Base-by-base conservation (phyloP, 2,329 filamentous ascomycete species). In the Aotearoamyces nothofagi region DNA sequence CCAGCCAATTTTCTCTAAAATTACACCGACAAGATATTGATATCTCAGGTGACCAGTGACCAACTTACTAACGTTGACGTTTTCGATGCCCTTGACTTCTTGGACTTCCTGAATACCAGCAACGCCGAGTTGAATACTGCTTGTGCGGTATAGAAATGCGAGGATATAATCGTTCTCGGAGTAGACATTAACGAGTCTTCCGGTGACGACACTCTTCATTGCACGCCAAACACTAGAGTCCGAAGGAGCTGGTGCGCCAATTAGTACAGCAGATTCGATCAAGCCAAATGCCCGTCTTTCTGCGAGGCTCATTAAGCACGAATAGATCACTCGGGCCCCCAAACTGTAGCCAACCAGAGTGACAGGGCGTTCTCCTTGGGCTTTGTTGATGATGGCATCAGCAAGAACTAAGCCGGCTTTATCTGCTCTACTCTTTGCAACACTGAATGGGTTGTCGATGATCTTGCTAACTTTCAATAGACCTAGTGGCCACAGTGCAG, bases 151-250 rank as follows among this genome's bases (percentile, higher is more conserved):
- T 22, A 94, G 60, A 49, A 94, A 92, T 1, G 74, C 84, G 3
- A 96, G 71, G 14, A 94, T 73, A 39, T 82, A 84, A 50, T 96
- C 87, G 26, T 82, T 80, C 29, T 78, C 73, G 1, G 81, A 92
- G 50, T 77, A 94, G 3, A 90, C 83, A 42, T 94, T 96, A 45
- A 94, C 66, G n/a, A 94, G 61, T 13, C 84, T 71, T 0, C 86
- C 84, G 22, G 72, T 66, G 4, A 92, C 82, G 3, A 87, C 79
- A 33, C 71, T 77, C 37, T 80, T 74, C 46, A 93, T 66, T 5
- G 71, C 63, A 15, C 78, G 63, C 86, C 87, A 94, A 30, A 80
- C 72, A 5, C 65, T 61, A 2, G 64, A 65, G 13, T 78, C 67
- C 2, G 78, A 72, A 0, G 86, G 82, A 5, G 76, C 75, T 0